Evolutionary conservation across 345 rosid genomes (phyloP).

Genomic region (Eucalyptus regnans): DNA sequence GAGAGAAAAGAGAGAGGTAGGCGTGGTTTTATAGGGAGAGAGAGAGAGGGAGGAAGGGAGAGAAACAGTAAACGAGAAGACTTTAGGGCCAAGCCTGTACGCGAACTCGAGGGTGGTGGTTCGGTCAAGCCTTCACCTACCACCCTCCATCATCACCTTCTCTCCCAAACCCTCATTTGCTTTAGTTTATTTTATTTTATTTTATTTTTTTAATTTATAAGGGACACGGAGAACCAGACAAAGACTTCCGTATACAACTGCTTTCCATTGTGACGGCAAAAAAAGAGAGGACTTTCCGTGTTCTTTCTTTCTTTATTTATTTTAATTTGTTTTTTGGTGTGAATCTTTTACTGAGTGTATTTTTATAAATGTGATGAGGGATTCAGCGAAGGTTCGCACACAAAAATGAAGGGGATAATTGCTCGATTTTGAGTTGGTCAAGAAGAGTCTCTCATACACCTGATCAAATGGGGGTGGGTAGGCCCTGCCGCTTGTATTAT

Average conservation of each 20-base stretch:
- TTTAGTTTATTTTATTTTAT: background rate
- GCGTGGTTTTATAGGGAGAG: slow-evolving; percentile 10
- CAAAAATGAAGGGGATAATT: background rate
- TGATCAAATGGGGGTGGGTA: background rate
- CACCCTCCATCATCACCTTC: background rate
- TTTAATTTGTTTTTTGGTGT: background rate
- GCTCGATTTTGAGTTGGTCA: background rate
- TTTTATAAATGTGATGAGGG: background rate
- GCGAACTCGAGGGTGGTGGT: background rate
- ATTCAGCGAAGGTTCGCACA: background rate
- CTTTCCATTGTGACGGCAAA: background rate
- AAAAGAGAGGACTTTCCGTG: background rate
- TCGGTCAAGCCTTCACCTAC: background rate
- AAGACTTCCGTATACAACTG: background rate
- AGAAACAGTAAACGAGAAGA: background rate
- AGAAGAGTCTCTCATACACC: background rate
- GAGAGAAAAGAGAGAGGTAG: background rate
- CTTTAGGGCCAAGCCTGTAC: background rate
- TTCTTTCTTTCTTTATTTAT: background rate
- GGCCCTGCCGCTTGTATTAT: background rate
- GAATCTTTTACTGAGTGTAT: background rate
- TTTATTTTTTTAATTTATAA: background rate
- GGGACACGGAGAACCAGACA: background rate
- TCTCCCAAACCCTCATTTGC: background rate
- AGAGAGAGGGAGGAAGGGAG: background rate